Evolutionary conservation across 106 monocot species (phyloP).

Genomic region (Narthecium ossifragum): DNA sequence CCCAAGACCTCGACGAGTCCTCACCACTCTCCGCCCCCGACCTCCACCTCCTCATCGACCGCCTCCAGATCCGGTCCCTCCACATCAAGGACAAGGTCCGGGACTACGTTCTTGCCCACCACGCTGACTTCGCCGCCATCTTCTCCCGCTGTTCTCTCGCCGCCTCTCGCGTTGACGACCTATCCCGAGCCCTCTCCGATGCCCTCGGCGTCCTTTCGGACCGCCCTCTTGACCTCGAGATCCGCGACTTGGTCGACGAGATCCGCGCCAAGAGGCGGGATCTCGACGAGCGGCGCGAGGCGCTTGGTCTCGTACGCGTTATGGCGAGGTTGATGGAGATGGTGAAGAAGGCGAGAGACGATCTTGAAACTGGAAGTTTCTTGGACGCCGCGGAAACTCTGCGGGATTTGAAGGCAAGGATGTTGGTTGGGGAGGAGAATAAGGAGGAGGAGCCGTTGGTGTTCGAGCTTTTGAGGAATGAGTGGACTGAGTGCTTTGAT

Average conservation of each 20-base stretch:
- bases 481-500: conserved; percentile 64
- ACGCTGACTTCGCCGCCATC: conserved; percentile 39
- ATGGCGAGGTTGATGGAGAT: conserved; percentile 30
- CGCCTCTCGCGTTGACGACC: conserved; percentile 22
- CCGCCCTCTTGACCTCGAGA: conserved; percentile 30
- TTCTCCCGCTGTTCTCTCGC: conserved; percentile 49
- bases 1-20: conserved; percentile 31
- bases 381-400: conserved; percentile 45
- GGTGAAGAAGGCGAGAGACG: conserved; percentile 29
- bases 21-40: conserved; percentile 89
- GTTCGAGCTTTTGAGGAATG: conserved; percentile 55
- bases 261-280: conserved; percentile 44
- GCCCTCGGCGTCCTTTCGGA: conserved; percentile 50
- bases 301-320: conserved; percentile 29
- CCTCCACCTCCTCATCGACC: conserved; percentile 88
- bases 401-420: conserved; percentile 37
- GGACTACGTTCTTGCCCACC: conserved; percentile 58
- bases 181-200: conserved; percentile 26
- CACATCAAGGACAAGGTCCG: conserved; percentile 63
- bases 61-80: conserved; percentile 70
- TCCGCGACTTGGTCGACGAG: conserved; percentile 38
- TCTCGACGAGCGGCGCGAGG: conserved; percentile 55
- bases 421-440: conserved; percentile 19
- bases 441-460: conserved; percentile 41
- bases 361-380: conserved; percentile 30